Evolutionary conservation across 2,329 filamentous ascomycete genomes (phyloP), one percentile per base, ranked within the genome.

Genomic region (Capronia americana): DNA sequence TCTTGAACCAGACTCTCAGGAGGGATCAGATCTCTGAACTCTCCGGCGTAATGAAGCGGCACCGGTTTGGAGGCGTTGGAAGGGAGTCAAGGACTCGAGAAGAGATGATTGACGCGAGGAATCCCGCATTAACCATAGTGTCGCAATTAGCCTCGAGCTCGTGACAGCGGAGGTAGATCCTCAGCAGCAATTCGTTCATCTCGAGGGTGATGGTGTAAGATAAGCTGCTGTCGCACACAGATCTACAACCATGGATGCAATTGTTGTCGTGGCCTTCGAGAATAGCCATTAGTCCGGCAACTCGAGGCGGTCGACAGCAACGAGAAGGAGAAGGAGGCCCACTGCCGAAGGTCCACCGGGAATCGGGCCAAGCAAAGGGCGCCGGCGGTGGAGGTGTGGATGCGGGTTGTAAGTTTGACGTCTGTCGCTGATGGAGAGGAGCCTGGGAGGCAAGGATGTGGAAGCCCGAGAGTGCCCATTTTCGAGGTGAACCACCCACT

Each of bases 381-480:
- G 32, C 57, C 57, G 57, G 46, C 30, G 57, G 53, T 61, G 28
- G 32, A 32, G 51, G 10, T 51, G 58, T 61, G 58, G 58, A 61
- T 61, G 46, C 46, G 46, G 46, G 30, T 41, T 53, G 44, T 44
- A 44, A 44, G 14, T 44, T 44, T 44, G 38, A 44, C 38, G 38
- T 44, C 34, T 44, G 23, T 12, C 23, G 24, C 34, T 58, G 56
- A 58, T 44, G 56, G 26, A 12, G n/a, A 32, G 23, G 28, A 38
- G 53, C 53, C 53, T 56, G 53, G 53, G 26, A 56, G 53, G 57
- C 57, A 59, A 30, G 57, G 57, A 59, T 59, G 38, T 59, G 24
- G 44, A 51, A 61, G 58, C 58, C 58, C 58, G 46, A 53, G 30
- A 61, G 58, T 50, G 58, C 58, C 58, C 58, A 61, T 61, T 53